These are phyloP conservation scores for Saccharum officinarum DNA, from an alignment of 176 grass and related monocot species.

Conservation along the genomic window DNA sequence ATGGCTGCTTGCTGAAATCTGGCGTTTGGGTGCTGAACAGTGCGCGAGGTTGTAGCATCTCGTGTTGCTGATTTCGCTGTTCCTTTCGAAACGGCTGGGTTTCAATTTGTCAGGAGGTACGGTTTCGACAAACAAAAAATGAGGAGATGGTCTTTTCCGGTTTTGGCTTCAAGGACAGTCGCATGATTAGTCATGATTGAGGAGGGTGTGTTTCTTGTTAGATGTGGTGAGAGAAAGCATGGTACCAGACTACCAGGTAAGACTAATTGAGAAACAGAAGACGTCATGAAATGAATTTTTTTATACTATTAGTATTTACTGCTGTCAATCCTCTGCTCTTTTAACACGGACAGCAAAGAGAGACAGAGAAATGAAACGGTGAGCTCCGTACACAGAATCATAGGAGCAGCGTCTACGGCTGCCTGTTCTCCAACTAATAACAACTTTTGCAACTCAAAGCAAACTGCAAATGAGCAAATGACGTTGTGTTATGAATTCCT, in stretches of 20 bases:
- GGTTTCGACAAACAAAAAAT: not conserved
- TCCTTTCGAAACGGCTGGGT: conserved; percentile 1
- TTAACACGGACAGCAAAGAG: not conserved
- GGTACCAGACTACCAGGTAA: not conserved
- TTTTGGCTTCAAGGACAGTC: not conserved
- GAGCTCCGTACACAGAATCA: not conserved
- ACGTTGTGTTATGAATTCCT: not conserved
- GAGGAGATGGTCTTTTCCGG: not conserved
- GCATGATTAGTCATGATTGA: not conserved
- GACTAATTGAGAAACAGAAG: not conserved
- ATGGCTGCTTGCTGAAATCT: not conserved
- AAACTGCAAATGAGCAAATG: not conserved
- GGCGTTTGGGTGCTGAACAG: not conserved
- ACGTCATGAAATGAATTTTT: not conserved
- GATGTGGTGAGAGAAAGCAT: not conserved
- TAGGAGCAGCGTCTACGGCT: not conserved
- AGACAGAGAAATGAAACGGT: not conserved
- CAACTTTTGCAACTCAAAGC: not conserved
- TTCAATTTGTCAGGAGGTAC: not conserved
- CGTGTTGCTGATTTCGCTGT: not conserved
- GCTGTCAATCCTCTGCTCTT: not conserved
- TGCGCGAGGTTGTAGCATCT: not conserved
- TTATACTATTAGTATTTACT: not conserved
- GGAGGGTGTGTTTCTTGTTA: not conserved
- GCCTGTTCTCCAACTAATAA: not conserved